Percentiles rank a stretch among this genome's conserved stretches.
Conservation (phyloP, 2,329 filamentous ascomycete species). For the Scedosporium boydii region DNA sequence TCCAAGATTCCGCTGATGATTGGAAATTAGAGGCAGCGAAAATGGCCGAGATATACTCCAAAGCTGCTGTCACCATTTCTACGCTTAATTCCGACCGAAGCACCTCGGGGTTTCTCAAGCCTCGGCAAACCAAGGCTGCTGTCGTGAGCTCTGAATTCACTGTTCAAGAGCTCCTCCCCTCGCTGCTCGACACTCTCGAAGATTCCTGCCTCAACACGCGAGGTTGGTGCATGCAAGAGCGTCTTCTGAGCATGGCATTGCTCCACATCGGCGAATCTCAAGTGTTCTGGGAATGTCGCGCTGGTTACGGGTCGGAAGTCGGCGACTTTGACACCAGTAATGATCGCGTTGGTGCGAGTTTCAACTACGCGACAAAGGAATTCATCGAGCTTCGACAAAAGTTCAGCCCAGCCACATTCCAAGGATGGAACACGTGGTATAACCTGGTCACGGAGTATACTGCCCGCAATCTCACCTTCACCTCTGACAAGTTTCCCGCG, state of each 20-base stretch:
- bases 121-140: neutral
- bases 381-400: neutral
- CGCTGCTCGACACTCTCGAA: neutral
- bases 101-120: neutral
- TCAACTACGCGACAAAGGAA: neutral
- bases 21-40: neutral
- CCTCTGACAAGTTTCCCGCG: conserved; percentile 17
- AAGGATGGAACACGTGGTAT: conserved; percentile 15
- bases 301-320: neutral
- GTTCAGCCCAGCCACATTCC: neutral
- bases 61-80: neutral
- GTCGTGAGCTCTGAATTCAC: neutral
- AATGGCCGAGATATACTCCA: neutral
- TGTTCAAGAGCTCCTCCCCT: neutral
- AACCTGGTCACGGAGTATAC: conserved; percentile 19
- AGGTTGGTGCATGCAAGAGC: conserved; percentile 11
- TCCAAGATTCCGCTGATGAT: conserved; percentile 11
- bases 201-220: conserved; percentile 4
- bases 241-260: conserved; percentile 1
- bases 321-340: neutral
- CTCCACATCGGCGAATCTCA: conserved; percentile 6
- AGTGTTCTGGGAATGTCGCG: conserved; percentile 13
- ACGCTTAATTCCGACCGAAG: neutral
- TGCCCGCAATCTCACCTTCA: conserved; percentile 12
- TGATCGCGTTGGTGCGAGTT: neutral